Conservation (phyloP, 2,329 filamentous ascomycete genomes). For the Fusarium kyushuense region DNA sequence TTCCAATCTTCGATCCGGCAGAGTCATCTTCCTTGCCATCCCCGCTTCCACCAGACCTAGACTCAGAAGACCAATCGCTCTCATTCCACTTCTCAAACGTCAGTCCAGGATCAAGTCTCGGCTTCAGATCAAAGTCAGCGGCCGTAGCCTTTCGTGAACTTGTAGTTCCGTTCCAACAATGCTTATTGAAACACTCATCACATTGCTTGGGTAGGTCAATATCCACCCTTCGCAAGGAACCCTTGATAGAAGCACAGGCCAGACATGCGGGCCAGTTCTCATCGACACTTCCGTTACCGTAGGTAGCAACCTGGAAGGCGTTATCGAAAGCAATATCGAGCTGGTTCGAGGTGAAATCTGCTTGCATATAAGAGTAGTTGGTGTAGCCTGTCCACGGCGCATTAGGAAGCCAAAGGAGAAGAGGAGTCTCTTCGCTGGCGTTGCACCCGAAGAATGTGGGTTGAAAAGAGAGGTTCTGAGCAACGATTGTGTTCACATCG, state of each 20-base stretch:
- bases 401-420: constrained; percentile 49
- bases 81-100: constrained; percentile 45
- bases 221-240: constrained; percentile 65
- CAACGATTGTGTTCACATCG: constrained; percentile 45
- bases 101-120: constrained; percentile 39
- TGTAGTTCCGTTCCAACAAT: constrained; percentile 46
- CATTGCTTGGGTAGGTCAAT: constrained; percentile 42
- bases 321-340: constrained; percentile 61
- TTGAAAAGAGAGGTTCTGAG: constrained; percentile 43
- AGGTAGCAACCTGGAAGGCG: constrained; percentile 82
- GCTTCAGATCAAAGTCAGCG: constrained; percentile 34
- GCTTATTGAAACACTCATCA: constrained; percentile 42
- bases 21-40: neutral
- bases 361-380: constrained; percentile 45
- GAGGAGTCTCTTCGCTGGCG: constrained; percentile 35
- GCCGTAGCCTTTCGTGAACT: constrained; percentile 21
- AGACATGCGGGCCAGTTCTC: constrained; percentile 80
- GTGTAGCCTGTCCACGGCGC: constrained; percentile 48
- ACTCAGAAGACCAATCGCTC: constrained; percentile 23
- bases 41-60: neutral
- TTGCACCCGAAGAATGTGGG: constrained; percentile 50
- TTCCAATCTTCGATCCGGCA: neutral
- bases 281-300: constrained; percentile 80
- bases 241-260: constrained; percentile 80
- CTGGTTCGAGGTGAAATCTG: constrained; percentile 44